phyloP scores from a whole-genome alignment of 2,329 filamentous ascomycete species.

The Cladorrhinum sp. region DNA sequence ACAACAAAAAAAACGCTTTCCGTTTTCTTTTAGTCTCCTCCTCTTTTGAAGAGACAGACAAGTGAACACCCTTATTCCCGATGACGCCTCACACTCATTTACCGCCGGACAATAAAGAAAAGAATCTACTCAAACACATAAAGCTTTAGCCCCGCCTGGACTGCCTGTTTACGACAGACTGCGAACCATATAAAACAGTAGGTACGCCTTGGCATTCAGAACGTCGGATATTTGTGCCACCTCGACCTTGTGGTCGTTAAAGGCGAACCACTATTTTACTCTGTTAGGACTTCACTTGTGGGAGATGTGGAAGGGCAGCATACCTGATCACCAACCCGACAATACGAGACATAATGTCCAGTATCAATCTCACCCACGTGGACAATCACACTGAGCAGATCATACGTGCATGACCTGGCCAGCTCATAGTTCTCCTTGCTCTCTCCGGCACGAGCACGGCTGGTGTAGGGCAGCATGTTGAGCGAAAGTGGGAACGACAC shows the following conservation, averaged over 20 bases:
- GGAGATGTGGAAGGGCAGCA: constrained; percentile 23
- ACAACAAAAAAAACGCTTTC: neutral
- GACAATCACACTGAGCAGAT: constrained; percentile 84
- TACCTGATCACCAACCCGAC: constrained; percentile 71
- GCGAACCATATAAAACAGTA: constrained; percentile 80
- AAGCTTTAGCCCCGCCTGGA: neutral
- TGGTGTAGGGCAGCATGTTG: constrained; percentile 89
- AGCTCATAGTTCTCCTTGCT: constrained; percentile 52
- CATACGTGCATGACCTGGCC: constrained; percentile 70
- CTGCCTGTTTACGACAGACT: constrained; percentile 45
- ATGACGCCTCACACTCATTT: neutral
- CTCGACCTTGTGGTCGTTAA: constrained; percentile 92
- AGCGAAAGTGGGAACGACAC: constrained; percentile 83
- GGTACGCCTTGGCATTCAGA: constrained; percentile 78
- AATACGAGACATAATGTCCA: constrained; percentile 90
- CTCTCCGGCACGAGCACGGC: constrained; percentile 54
- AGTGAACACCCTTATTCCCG: neutral
- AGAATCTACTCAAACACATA: neutral
- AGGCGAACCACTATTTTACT: constrained; percentile 75
- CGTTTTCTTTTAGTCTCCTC: neutral
- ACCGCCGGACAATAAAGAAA: neutral
- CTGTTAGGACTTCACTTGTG: constrained; percentile 9
- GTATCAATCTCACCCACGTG: constrained; percentile 92
- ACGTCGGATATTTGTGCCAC: constrained; percentile 81
- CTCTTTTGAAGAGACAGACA: neutral